Conservation (phyloP, 768 basidiomycete species). For the Paxillus rubicundulus region DNA sequence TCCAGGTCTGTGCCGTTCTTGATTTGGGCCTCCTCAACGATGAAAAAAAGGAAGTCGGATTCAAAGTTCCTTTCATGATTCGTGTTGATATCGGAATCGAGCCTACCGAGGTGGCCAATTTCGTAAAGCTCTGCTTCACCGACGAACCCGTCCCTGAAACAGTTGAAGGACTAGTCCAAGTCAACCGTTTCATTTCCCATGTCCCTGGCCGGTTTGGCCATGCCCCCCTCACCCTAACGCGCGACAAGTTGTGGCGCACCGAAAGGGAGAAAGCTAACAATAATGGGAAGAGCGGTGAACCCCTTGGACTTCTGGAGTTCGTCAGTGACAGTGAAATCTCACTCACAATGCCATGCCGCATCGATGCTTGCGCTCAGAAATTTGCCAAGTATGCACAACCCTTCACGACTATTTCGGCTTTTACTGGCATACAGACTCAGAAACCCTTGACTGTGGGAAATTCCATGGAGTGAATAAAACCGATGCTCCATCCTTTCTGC, state of each 20-base stretch:
- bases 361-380: background rate
- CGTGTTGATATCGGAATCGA: conserved; percentile 15
- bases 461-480: conserved; percentile 7
- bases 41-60: conserved; percentile 8
- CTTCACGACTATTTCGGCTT: conserved; percentile 7
- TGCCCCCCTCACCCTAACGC: conserved; percentile 7
- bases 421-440: background rate
- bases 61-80: conserved; percentile 15
- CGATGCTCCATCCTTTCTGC: background rate
- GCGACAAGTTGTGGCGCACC: conserved; percentile 7
- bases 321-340: conserved; percentile 16
- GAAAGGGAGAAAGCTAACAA: background rate
- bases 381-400: conserved; percentile 6
- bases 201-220: conserved; percentile 6
- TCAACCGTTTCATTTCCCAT: conserved; percentile 13
- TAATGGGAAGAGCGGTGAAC: background rate
- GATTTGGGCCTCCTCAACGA: conserved; percentile 12
- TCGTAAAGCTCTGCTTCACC: conserved; percentile 10
- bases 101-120: conserved; percentile 2
- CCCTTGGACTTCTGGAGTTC: conserved; percentile 15
- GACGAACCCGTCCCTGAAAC: conserved; percentile 2
- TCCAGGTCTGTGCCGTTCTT: conserved; percentile 12
- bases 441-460: conserved; percentile 13
- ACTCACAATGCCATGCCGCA: conserved; percentile 5
- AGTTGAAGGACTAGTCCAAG: conserved; percentile 13